These are phyloP conservation scores for Penicillium sumatraense DNA, from an alignment of 2,329 filamentous ascomycete species.

Conservation along the genomic window DNA sequence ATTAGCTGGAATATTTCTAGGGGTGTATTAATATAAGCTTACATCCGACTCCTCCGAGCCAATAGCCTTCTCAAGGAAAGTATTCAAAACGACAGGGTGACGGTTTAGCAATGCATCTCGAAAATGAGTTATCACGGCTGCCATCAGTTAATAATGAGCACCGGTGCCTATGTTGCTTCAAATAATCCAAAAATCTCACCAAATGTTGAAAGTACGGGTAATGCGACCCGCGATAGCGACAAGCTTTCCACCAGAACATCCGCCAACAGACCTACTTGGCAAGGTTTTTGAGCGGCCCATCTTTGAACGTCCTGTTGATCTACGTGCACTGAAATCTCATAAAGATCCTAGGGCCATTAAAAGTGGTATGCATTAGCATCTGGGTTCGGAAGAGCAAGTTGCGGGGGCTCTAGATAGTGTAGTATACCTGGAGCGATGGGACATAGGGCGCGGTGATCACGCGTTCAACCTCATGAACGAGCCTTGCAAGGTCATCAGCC, in stretches of 20 bases:
- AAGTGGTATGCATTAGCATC: too few species aligned
- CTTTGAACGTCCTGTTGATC: conserved; percentile 42
- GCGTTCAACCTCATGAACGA: conserved; percentile 51
- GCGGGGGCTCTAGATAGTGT: too few species aligned
- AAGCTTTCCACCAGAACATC: conserved; percentile 54
- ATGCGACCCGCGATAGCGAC: conserved; percentile 55
- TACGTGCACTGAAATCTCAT: conserved; percentile 32
- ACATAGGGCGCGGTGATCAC: conserved; percentile 55
- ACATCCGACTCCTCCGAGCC: conserved; percentile 36
- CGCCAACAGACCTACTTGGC: conserved; percentile 53
- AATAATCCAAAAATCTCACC: conserved; percentile 42
- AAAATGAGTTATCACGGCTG: conserved; percentile 35
- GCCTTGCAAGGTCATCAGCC: conserved; percentile 22
- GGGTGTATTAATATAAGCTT: conserved; percentile 17
- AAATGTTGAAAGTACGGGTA: conserved; percentile 55
- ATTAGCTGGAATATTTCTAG: too few species aligned
- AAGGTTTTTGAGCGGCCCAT: conserved; percentile 56
- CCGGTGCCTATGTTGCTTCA: neutral
- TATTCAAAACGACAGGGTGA: conserved; percentile 40
- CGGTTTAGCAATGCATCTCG: conserved; percentile 39
- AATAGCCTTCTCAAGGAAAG: conserved; percentile 37
- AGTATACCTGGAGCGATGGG: conserved; percentile 57
- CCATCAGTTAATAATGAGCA: conserved; percentile 8
- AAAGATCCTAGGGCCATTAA: conserved; percentile 35
- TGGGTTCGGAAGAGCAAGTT: too few species aligned